These are phyloP conservation scores for Fusarium secorum DNA, from an alignment of 2,329 filamentous ascomycete species.

Conservation along the genomic window DNA sequence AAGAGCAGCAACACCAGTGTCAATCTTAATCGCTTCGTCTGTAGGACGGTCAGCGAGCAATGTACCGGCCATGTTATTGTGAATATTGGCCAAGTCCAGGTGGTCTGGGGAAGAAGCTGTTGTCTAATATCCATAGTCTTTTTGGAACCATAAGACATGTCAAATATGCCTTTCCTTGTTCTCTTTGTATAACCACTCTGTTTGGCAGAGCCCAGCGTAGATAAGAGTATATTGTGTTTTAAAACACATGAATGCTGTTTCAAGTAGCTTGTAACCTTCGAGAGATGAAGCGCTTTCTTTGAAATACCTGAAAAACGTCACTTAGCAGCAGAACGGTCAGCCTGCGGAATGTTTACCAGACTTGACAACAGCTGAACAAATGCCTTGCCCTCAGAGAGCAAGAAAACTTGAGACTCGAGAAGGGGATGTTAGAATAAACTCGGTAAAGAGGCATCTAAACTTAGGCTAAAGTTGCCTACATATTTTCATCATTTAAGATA, in stretches of 20 bases:
- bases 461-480: not conserved
- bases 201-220: not conserved
- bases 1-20: not conserved
- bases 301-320: not conserved
- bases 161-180: not conserved
- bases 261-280: not conserved
- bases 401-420: too few relatives aligned
- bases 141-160: not conserved
- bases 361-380: too few relatives aligned
- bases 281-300: not conserved
- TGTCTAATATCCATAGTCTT: not conserved
- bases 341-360: not conserved
- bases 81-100: not conserved
- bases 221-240: not conserved
- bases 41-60: not conserved
- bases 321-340: not conserved
- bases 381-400: too few relatives aligned
- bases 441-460: not conserved
- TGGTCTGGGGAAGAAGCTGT: not conserved
- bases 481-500: not conserved
- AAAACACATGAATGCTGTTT: not conserved
- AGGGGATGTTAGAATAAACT: not conserved
- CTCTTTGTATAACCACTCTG: not conserved
- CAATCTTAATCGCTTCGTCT: not conserved
- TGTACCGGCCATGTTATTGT: not conserved